phyloP scores from a whole-genome alignment of 768 basidiomycete genomes.

The Trametes gibbosa region DNA sequence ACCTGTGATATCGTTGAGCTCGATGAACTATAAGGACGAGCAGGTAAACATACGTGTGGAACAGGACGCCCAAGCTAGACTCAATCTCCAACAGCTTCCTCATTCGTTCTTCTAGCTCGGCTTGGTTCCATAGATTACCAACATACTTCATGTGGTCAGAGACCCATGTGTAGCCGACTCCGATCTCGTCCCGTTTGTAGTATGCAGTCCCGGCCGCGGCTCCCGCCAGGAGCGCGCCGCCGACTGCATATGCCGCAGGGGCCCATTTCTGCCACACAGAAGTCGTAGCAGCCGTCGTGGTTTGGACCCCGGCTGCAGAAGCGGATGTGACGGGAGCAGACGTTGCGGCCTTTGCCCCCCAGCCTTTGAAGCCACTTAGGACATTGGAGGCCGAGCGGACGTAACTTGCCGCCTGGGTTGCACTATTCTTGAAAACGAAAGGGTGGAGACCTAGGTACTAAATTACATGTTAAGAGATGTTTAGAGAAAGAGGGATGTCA shows the following conservation, averaged over 20 bases:
- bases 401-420: slow-evolving; percentile 71
- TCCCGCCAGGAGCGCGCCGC: slow-evolving; percentile 74
- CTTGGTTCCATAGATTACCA: slow-evolving; percentile 80
- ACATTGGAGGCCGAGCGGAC: slow-evolving; percentile 63
- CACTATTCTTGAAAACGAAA: slow-evolving; percentile 77
- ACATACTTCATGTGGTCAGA: slow-evolving; percentile 91
- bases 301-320: neutral
- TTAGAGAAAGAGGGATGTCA: neutral
- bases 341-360: slow-evolving; percentile 27
- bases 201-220: slow-evolving; percentile 86
- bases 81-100: slow-evolving; percentile 61
- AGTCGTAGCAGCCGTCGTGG: slow-evolving; percentile 15
- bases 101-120: slow-evolving; percentile 56
- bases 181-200: slow-evolving; percentile 74
- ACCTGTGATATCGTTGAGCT: slow-evolving; percentile 43
- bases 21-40: neutral
- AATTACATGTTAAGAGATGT: neutral
- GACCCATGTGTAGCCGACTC: slow-evolving; percentile 67
- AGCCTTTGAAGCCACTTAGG: slow-evolving; percentile 47
- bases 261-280: slow-evolving; percentile 59
- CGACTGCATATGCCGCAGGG: slow-evolving; percentile 67
- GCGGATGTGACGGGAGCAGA: slow-evolving; percentile 24
- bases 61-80: slow-evolving; percentile 59
- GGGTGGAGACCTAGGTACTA: slow-evolving; percentile 91
- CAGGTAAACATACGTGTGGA: slow-evolving; percentile 58